phyloP scores from a whole-genome alignment of 1,139 yeast species.

The Yamadazyma dushanensis region DNA sequence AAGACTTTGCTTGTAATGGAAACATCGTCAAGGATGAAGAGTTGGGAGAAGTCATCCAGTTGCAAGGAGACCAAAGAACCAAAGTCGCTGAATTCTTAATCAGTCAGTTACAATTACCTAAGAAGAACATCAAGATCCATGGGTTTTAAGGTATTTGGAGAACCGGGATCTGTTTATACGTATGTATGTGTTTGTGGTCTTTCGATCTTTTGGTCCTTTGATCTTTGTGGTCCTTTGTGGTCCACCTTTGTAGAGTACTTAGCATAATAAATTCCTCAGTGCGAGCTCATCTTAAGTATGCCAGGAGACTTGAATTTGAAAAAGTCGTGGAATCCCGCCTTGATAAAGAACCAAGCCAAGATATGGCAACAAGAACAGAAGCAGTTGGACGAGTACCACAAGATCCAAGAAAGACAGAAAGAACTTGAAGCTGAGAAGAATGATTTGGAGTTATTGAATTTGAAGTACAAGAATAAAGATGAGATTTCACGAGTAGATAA shows the following conservation, averaged over 20 bases:
- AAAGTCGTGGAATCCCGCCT: conserved; percentile 95
- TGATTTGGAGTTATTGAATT: conserved; percentile 53
- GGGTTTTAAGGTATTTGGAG: conserved; percentile 60
- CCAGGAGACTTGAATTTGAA: conserved; percentile 86
- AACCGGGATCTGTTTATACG: not conserved
- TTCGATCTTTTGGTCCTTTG: not conserved
- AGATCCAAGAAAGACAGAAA: conserved; percentile 60
- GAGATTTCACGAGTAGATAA: conserved; percentile 40
- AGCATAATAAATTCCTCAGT: not conserved
- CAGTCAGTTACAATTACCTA: conserved; percentile 82
- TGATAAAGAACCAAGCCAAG: conserved; percentile 79
- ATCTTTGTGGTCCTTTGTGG: not conserved
- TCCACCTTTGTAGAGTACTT: not conserved
- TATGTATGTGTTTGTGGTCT: not conserved
- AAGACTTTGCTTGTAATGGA: conserved; percentile 98
- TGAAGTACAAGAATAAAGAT: conserved; percentile 23
- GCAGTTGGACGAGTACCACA: conserved; percentile 67
- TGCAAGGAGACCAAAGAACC: conserved; percentile 98
- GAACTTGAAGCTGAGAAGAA: conserved; percentile 70
- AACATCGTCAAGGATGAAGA: conserved; percentile 96
- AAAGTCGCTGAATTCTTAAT: conserved; percentile 94
- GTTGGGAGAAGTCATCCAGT: conserved; percentile 94
- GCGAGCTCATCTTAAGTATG: conserved; percentile 22
- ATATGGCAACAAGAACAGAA: conserved; percentile 86
- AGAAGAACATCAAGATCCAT: conserved; percentile 96